phyloP scores from a whole-genome alignment of 345 rosid species.

The Lepidium africanum region DNA sequence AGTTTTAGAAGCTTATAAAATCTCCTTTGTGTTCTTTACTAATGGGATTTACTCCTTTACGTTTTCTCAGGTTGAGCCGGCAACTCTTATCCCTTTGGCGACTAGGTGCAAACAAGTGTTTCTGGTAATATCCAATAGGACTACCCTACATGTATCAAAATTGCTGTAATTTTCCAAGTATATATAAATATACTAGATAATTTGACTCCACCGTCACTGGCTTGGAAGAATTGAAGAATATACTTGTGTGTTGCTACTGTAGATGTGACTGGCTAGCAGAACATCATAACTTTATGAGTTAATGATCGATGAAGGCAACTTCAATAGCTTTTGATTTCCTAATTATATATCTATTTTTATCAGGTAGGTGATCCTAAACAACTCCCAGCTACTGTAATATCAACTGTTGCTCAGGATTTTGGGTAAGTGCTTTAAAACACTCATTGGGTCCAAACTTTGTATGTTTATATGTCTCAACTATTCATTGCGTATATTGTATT shows the following conservation, averaged over 20 bases:
- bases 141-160: background rate
- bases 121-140: slow-evolving; percentile 47
- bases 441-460: background rate
- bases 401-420: slow-evolving; percentile 57
- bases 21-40: background rate
- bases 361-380: slow-evolving; percentile 97
- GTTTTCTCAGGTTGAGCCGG: slow-evolving; percentile 75
- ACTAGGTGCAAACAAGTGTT: slow-evolving; percentile 97
- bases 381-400: slow-evolving; percentile 95
- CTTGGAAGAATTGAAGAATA: background rate
- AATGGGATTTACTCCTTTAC: slow-evolving; percentile 2
- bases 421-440: slow-evolving; percentile 46
- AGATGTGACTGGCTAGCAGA: too few species aligned
- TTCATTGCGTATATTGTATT: background rate
- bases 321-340: background rate
- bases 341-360: slow-evolving; percentile 8
- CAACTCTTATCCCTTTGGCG: slow-evolving; percentile 89
- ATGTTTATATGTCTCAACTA: background rate
- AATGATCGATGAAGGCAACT: background rate
- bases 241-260: background rate
- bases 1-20: background rate
- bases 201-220: background rate
- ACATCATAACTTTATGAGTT: background rate
- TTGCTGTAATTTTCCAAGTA: background rate
- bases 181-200: background rate